phyloP scores from a whole-genome alignment of 2,329 filamentous ascomycete species.

The Colletotrichum sp. region DNA sequence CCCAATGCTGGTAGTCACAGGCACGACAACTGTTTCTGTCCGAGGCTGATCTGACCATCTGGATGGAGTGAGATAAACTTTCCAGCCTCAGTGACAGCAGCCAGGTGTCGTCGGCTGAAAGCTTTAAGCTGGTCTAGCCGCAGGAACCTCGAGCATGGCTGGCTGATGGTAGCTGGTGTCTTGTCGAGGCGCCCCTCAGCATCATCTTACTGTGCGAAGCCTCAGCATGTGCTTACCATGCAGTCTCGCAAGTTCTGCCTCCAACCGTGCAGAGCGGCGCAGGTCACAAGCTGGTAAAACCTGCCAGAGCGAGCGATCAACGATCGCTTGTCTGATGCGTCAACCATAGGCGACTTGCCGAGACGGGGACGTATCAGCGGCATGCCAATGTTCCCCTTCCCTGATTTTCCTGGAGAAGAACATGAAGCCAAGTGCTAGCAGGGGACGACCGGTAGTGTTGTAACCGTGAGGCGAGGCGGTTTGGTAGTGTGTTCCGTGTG shows the following conservation, averaged over 20 bases:
- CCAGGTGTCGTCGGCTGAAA: background rate
- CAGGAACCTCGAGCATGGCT: background rate
- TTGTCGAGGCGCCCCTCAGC: background rate
- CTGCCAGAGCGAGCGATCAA: background rate
- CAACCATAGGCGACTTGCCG: background rate
- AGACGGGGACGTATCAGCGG: slow-evolving; percentile 9
- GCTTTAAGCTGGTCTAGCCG: background rate
- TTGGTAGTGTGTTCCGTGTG: background rate
- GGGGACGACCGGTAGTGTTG: background rate
- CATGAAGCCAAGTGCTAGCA: background rate
- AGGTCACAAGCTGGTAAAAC: background rate
- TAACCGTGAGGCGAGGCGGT: background rate
- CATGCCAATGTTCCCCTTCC: background rate
- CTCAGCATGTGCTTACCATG: background rate
- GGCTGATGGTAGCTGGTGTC: background rate
- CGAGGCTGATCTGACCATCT: background rate
- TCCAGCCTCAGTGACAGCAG: background rate
- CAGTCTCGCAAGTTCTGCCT: background rate
- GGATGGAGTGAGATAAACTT: background rate
- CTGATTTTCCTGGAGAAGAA: background rate
- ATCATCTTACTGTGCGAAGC: background rate
- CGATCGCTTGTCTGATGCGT: background rate
- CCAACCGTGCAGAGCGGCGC: background rate
- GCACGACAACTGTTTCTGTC: background rate
- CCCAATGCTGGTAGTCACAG: background rate